Base-by-base conservation (phyloP, 2,329 filamentous ascomycete genomes). In the Neurospora crassa region DNA sequence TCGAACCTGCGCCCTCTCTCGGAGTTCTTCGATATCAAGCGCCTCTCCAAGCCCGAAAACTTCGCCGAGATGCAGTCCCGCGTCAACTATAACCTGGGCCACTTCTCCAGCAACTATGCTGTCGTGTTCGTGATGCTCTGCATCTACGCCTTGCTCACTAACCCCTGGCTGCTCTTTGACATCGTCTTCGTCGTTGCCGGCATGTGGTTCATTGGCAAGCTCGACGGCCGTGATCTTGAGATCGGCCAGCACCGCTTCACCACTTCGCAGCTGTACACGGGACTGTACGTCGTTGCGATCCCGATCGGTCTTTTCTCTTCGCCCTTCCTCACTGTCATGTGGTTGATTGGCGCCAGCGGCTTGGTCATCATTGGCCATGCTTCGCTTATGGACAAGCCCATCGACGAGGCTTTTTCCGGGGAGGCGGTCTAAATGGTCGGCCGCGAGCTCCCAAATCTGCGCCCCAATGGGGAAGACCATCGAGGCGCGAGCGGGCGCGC, bases 391-490 rank as follows among this genome's bases (percentile, higher is more conserved):
- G 95, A 98, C 82, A 97, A 97, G 89, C 95, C 95, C 72, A 97
- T 98, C 86, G 96, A 98, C 90, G 95, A 96, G 94, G 94, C 94
- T 97, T 99, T 99, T 97, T 97, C 95, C 88, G 96, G 96, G 94
- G 96, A 99, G 95, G 95, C 96, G 94, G 96, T 99, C 92, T 99
- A 98, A 90, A 88, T 96, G 94, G 94, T 98, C 96, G 95, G 93
- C 95, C 95, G 96, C 96, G 92, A 96, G 91, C 94, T 97, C 95
- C 94, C 88, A 87, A 90, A 90, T 84, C 83, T 87, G 90, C 91
- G 94, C 94, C 94, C 92, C 91, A 86, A 89, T 94, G 92, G 95
- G 95, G 94, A 97, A 97, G 95, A 97, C 93, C 94, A 96, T 92
- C 93, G 88, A 92, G 93, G 92, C 92, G 90, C 88, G 89, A 86